Evolutionary conservation across 2,329 filamentous ascomycete species (phyloP).

Genomic region (Aspergillus felis): DNA sequence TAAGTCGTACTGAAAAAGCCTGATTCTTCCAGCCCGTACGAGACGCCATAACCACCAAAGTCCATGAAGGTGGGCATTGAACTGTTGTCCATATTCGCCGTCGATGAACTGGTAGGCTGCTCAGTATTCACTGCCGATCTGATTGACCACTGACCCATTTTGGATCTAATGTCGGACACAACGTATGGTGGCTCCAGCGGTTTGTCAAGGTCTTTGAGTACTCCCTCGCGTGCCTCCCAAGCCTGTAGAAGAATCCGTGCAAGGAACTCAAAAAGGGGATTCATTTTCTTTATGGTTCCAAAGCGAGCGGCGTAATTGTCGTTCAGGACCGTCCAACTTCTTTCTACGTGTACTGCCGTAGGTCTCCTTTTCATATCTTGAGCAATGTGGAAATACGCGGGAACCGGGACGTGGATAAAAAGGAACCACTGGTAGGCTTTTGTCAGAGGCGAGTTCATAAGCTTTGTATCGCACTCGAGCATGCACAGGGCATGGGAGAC

Average conservation of each 20-base stretch:
- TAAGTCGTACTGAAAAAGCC: neutral
- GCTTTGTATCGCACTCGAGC: constrained; percentile 46
- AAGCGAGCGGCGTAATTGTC: constrained; percentile 43
- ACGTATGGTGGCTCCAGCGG: constrained; percentile 23
- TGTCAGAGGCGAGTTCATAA: constrained; percentile 40
- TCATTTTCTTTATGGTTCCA: constrained; percentile 1
- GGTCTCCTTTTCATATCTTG: constrained; percentile 43
- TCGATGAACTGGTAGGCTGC: neutral
- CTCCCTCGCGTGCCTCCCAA: constrained; percentile 34
- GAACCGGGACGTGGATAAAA: constrained; percentile 47
- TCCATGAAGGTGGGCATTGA: neutral
- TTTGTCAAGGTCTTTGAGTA: constrained; percentile 9
- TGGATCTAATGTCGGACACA: constrained; percentile 25
- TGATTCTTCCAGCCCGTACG: neutral
- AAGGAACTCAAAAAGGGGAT: constrained; percentile 30
- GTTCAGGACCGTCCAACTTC: constrained; percentile 45
- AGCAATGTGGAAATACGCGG: constrained; percentile 46
- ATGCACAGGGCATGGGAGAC: constrained; percentile 32
- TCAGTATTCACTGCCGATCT: neutral
- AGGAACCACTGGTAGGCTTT: constrained; percentile 43
- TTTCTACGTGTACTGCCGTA: constrained; percentile 25
- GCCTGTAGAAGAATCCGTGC: constrained; percentile 37
- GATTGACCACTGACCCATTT: constrained; percentile 8
- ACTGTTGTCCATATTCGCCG: neutral
- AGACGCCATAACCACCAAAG: neutral